Evolutionary conservation across 2,329 filamentous ascomycete genomes (phyloP).

Genomic region (Diaporthe sp.): DNA sequence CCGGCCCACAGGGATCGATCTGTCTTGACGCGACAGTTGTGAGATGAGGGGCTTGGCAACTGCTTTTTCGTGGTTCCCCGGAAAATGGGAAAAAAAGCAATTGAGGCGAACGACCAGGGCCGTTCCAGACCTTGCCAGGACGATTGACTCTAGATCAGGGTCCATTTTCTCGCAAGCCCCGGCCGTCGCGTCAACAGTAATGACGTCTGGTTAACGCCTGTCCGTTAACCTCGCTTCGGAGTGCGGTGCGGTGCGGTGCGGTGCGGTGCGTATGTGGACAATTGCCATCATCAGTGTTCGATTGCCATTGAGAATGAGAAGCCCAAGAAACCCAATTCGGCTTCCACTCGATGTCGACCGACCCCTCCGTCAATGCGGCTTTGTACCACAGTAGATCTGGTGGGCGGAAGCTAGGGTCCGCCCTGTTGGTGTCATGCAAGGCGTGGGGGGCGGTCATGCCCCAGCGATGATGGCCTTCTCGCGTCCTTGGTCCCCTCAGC

Average conservation of each 20-base stretch:
- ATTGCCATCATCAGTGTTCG: constrained; percentile 4
- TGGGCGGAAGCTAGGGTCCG: neutral
- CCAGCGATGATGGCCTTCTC: neutral
- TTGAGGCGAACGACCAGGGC: constrained; percentile 13
- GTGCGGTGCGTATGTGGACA: constrained; percentile 1
- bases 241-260: neutral
- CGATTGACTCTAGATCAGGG: constrained; percentile 28
- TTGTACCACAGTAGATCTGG: constrained; percentile 10
- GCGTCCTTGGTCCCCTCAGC: constrained; percentile 10
- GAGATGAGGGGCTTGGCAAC: constrained; percentile 28
- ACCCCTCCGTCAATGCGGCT: constrained; percentile 21
- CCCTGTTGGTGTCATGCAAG: constrained; percentile 16
- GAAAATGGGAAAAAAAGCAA: constrained; percentile 28
- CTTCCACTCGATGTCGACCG: neutral
- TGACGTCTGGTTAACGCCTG: constrained; percentile 1
- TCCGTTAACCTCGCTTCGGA: neutral
- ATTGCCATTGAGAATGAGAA: constrained; percentile 5
- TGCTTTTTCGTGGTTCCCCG: constrained; percentile 29
- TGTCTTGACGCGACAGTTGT: constrained; percentile 22
- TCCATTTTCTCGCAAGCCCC: constrained; percentile 14
- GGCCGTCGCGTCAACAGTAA: neutral
- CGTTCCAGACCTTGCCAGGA: neutral
- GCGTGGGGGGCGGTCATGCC: constrained; percentile 23
- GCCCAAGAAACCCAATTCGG: constrained; percentile 18
- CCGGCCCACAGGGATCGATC: constrained; percentile 7